Conservation (phyloP, 1,284 basidiomycete genomes). For the Mycena citricolor region DNA sequence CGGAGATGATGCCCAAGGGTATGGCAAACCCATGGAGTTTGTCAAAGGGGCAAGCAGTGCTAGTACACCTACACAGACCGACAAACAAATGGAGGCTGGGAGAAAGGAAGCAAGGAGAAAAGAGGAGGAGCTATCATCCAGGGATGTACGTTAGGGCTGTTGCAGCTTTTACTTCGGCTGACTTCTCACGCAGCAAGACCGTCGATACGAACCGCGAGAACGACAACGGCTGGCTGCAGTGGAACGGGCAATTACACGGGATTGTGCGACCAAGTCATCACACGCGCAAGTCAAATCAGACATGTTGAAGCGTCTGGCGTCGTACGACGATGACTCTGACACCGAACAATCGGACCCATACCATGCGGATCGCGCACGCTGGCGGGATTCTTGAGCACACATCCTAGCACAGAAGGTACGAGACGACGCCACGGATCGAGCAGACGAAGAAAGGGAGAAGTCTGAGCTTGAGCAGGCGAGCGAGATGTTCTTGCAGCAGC, state of each 20-base stretch:
- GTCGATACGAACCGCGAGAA: conserved; percentile 80
- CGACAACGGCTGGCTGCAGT: conserved; percentile 71
- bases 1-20: conserved; percentile 71
- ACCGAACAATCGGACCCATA: conserved; percentile 85
- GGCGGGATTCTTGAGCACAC: conserved; percentile 70
- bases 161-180: no score
- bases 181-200: conserved; percentile 60
- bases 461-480: conserved; percentile 84
- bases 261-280: conserved; percentile 69
- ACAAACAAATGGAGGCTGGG: conserved; percentile 82
- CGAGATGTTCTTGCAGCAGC: conserved; percentile 82
- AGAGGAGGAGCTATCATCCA: conserved; percentile 79
- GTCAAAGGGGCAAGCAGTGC: conserved; percentile 50
- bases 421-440: conserved; percentile 79
- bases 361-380: conserved; percentile 79
- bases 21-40: conserved; percentile 77
- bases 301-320: conserved; percentile 69
- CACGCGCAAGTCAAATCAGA: conserved; percentile 73
- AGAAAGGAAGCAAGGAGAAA: conserved; percentile 69
- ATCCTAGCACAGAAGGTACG: conserved; percentile 72
- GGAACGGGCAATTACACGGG: conserved; percentile 72
- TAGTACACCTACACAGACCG: conserved; percentile 58
- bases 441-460: conserved; percentile 79
- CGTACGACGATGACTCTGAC: conserved; percentile 92
- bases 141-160: conserved; percentile 71